Conservation (phyloP, 768 basidiomycete species). For the Gloeophyllum trabeum region DNA sequence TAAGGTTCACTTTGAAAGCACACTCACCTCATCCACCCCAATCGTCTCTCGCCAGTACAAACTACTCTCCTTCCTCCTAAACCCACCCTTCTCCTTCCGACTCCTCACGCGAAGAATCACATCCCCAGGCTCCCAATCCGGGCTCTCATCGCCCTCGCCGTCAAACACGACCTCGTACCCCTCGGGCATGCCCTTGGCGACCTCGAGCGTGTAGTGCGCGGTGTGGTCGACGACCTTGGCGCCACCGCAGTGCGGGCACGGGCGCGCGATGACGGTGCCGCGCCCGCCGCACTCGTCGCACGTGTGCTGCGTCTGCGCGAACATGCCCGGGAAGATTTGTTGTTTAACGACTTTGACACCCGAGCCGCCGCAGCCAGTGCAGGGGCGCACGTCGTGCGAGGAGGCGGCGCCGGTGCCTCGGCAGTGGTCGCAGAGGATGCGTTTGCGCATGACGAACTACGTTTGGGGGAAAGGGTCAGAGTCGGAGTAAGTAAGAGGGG, state of each 20-base stretch:
- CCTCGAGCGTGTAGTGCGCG: slow-evolving; percentile 77
- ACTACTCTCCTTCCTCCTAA: slow-evolving; percentile 82
- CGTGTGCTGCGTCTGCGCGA: slow-evolving; percentile 74
- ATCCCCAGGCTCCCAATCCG: slow-evolving; percentile 95
- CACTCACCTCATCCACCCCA: slow-evolving; percentile 76
- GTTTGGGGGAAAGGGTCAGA: not conserved
- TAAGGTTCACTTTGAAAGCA: slow-evolving; percentile 3
- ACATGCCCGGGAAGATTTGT: slow-evolving; percentile 97
- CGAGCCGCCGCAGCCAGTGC: slow-evolving; percentile 70
- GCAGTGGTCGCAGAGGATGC: slow-evolving; percentile 93
- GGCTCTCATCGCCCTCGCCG: slow-evolving; percentile 93
- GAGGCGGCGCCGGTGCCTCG: slow-evolving; percentile 91
- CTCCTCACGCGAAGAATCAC: slow-evolving; percentile 79
- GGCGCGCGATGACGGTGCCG: slow-evolving; percentile 64
- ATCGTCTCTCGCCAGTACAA: slow-evolving; percentile 91
- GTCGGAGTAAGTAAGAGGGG: slow-evolving; percentile 5
- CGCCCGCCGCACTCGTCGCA: slow-evolving; percentile 82
- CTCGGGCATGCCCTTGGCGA: slow-evolving; percentile 84
- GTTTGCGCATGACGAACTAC: slow-evolving; percentile 88
- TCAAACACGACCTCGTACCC: slow-evolving; percentile 89
- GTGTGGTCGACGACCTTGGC: slow-evolving; percentile 73
- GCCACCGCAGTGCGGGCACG: slow-evolving; percentile 77
- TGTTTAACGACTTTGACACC: slow-evolving; percentile 83
- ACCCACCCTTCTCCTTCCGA: slow-evolving; percentile 66
- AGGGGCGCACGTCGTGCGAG: slow-evolving; percentile 80